Evolutionary conservation across 2,329 filamentous ascomycete genomes (phyloP), one percentile per base, ranked within the genome.

Genomic region (Triangularia setosa): DNA sequence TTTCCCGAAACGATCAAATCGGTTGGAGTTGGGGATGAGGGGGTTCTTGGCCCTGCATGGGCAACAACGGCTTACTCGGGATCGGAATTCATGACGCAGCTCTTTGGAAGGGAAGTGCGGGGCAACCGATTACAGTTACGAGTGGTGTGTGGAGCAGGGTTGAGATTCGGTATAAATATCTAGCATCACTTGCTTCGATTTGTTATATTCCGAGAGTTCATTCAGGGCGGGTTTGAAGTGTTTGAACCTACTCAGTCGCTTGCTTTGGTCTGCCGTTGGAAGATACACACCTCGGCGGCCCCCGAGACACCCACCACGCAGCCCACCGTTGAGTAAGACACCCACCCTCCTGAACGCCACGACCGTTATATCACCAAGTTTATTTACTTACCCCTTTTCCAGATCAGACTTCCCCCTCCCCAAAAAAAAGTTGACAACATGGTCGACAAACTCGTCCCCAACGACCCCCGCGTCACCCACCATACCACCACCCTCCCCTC

Each of bases 391-490:
- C 40, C 40, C 40, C 40, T 21, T 48, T 48, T 48, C 6, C 14
- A 40, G 40, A 48, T 3, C 6, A 2, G 3, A 5, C 21, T 4
- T 21, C 18, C 4, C n/a, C n/a, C n/a, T n/a, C n/a, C n/a, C n/a
- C n/a, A n/a, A 44, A 44, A 8, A 44, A 58, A 48, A 58, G 30
- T 63, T 64, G 62, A 33, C 64, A 12, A 48, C 21, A 48, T 48
- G 40, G 40, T 61, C 58, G 84, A 89, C 73, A 90, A 90, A 73
- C 84, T 94, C 67, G 80, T 81, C 21, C 83, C 83, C 48, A 82
- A 84, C 66, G 91, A 94, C 79, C 73, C 86, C 33, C 84, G 91
- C 67, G 83, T 92, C 71, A 79, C 87, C 71, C 83, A 87, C 73
- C 83, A 85, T 71, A 87, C 83, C 62, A 83, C 61, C 66, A 67